Conservation (phyloP, 495 filamentous ascomycete species). For the Aspergillus cavernicola region DNA sequence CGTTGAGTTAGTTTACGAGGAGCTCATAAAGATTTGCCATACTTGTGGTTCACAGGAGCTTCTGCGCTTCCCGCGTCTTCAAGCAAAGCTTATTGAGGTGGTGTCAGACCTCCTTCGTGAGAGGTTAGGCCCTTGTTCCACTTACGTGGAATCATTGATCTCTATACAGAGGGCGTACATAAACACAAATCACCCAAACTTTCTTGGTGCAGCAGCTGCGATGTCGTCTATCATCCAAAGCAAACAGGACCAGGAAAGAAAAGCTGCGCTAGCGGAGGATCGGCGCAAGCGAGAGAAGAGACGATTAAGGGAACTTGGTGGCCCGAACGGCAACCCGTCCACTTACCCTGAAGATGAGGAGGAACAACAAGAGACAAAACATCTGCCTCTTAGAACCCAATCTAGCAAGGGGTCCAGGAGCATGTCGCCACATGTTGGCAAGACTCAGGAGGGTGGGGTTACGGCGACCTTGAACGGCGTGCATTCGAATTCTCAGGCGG, state of each 20-base stretch:
- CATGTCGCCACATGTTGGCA: conserved; percentile 75
- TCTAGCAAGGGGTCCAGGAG: conserved; percentile 62
- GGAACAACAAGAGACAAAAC: conserved; percentile 45
- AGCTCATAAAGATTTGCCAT: conserved; percentile 98
- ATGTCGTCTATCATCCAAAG: conserved; percentile 94
- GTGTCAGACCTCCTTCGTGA: conserved; percentile 95
- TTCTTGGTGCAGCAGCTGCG: conserved; percentile 93
- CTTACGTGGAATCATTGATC: conserved; percentile 93
- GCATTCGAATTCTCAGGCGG: conserved; percentile 59
- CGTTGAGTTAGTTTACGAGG: conserved; percentile 97
- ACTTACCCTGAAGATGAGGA: conserved; percentile 74
- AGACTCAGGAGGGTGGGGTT: conserved; percentile 56
- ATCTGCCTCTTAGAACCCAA: conserved; percentile 56
- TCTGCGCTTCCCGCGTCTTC: conserved; percentile 84
- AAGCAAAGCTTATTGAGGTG: conserved; percentile 96
- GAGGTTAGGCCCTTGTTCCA: conserved; percentile 79
- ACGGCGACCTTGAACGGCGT: conserved; percentile 63
- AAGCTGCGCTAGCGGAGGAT: conserved; percentile 74
- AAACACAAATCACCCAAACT: conserved; percentile 99
- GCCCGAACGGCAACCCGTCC: conserved; percentile 67
- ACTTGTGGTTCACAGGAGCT: conserved; percentile 96
- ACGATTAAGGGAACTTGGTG: conserved; percentile 72
- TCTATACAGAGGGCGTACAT: conserved; percentile 98
- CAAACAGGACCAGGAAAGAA: conserved; percentile 89
- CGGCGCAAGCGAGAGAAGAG: conserved; percentile 77